A percentile compares a stretch with the other conserved stretches of the same genome.
phyloP scores from a whole-genome alignment of 1,139 yeast species.

The Groenewaldozyma auringiensis region DNA sequence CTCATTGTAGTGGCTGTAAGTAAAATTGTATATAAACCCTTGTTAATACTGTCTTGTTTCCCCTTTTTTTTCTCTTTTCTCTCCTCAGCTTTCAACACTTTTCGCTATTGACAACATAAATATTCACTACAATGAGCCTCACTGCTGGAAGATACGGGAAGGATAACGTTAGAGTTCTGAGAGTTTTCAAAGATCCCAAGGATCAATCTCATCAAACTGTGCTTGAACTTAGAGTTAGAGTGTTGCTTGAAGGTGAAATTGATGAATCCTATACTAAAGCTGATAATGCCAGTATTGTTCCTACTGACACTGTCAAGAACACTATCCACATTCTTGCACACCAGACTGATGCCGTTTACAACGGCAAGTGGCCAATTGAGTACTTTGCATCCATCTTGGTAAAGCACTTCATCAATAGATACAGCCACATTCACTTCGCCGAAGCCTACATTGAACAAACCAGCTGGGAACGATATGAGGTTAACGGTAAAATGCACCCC shows the following conservation, averaged over 20 bases:
- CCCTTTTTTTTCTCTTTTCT: no score
- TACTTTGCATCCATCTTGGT: slow-evolving; percentile 80
- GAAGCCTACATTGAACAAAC: slow-evolving; percentile 61
- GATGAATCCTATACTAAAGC: slow-evolving; percentile 78
- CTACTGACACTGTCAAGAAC: slow-evolving; percentile 91
- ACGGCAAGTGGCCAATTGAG: slow-evolving; percentile 73
- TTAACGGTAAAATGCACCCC: slow-evolving; percentile 64
- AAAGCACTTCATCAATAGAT: slow-evolving; percentile 67
- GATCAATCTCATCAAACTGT: slow-evolving; percentile 71
- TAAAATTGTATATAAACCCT: neutral
- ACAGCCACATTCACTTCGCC: slow-evolving; percentile 65
- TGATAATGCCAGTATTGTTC: slow-evolving; percentile 80
- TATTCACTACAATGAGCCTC: slow-evolving; percentile 8
- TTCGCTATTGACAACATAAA: no score
- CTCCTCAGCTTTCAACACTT: no score
- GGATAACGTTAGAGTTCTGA: slow-evolving; percentile 82
- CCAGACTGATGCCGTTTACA: slow-evolving; percentile 44
- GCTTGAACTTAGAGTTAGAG: slow-evolving; percentile 74
- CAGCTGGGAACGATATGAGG: slow-evolving; percentile 70
- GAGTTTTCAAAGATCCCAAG: slow-evolving; percentile 67
- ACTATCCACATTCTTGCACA: slow-evolving; percentile 77
- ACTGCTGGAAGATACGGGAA: slow-evolving; percentile 67
- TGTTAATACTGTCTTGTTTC: no score
- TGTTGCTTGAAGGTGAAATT: slow-evolving; percentile 67
- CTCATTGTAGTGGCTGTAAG: no score